Percentiles rank a stretch among this genome's conserved stretches.
Evolutionary conservation across 2,329 filamentous ascomycete genomes (phyloP).

Genomic region (Penicillium sp.): DNA sequence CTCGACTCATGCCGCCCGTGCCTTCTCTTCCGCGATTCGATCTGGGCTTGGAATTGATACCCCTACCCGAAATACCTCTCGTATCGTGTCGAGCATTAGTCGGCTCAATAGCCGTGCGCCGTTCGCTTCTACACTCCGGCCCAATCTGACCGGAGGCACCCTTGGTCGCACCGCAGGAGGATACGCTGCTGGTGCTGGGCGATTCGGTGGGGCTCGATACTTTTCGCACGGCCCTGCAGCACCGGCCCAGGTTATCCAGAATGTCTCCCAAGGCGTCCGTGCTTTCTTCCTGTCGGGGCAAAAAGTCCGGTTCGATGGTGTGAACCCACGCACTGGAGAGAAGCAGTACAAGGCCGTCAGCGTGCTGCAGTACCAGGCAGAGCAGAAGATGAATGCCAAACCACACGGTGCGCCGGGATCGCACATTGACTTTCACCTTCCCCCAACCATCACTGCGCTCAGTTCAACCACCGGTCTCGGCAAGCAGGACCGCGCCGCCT

Average conservation of each 20-base stretch:
- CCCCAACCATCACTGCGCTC: slow-evolving; percentile 84
- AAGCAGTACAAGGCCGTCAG: slow-evolving; percentile 77
- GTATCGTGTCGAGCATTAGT: slow-evolving; percentile 54
- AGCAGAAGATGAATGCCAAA: slow-evolving; percentile 61
- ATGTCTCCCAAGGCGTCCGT: slow-evolving; percentile 88
- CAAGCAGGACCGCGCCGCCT: slow-evolving; percentile 23
- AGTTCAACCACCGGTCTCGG: slow-evolving; percentile 56
- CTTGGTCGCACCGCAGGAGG: slow-evolving; percentile 82
- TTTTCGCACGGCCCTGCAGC: slow-evolving; percentile 85
- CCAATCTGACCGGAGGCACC: slow-evolving; percentile 85
- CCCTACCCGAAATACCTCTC: slow-evolving; percentile 54
- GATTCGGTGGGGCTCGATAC: slow-evolving; percentile 70
- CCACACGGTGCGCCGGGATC: slow-evolving; percentile 61
- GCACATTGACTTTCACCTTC: slow-evolving; percentile 82
- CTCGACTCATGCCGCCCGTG: slow-evolving; percentile 50
- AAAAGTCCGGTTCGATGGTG: slow-evolving; percentile 80
- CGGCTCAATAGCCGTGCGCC: slow-evolving; percentile 72
- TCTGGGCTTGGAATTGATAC: slow-evolving; percentile 46
- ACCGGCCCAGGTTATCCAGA: slow-evolving; percentile 86
- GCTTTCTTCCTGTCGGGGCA: slow-evolving; percentile 91
- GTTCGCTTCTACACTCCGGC: slow-evolving; percentile 82
- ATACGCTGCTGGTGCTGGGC: slow-evolving; percentile 70
- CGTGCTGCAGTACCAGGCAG: slow-evolving; percentile 67
- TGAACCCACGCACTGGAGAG: slow-evolving; percentile 64
- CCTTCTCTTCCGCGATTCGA: slow-evolving; percentile 51